These are phyloP conservation scores for Closterium sp. DNA, from an alignment of 139 green algal genomes.

Conservation along the genomic window DNA sequence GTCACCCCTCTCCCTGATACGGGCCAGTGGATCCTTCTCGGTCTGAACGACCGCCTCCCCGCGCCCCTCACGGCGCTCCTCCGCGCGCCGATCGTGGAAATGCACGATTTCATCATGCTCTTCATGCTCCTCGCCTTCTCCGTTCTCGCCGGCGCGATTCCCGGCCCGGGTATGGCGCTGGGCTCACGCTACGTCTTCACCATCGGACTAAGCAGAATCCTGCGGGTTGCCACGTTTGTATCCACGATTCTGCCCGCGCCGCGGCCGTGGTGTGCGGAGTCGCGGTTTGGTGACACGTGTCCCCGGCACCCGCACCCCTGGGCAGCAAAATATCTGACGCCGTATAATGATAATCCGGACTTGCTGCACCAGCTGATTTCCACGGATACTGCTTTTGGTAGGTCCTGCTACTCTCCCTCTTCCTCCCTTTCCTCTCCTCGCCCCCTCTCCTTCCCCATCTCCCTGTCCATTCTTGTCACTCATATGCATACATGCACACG, in stretches of 20 bases:
- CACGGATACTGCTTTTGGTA: slow-evolving; percentile 26
- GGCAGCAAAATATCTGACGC: slow-evolving; percentile 27
- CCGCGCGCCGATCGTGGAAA: slow-evolving; percentile 18
- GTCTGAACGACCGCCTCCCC: slow-evolving; percentile 37
- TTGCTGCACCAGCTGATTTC: slow-evolving; percentile 20
- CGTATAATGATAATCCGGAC: slow-evolving; percentile 9
- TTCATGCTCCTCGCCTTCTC: slow-evolving; percentile 52
- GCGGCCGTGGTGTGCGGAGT: slow-evolving; percentile 31
- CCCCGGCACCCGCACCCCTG: slow-evolving; percentile 31
- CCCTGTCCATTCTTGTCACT: no score
- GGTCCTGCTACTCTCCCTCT: neutral
- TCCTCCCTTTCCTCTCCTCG: no score
- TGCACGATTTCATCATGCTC: slow-evolving; percentile 50
- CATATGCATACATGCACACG: no score
- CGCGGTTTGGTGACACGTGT: slow-evolving; percentile 4
- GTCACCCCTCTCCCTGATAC: slow-evolving; percentile 30
- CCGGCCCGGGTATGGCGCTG: slow-evolving; percentile 14
- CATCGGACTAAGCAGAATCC: slow-evolving; percentile 31
- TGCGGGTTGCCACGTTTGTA: slow-evolving; percentile 28
- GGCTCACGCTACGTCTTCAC: slow-evolving; percentile 31
- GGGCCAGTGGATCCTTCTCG: slow-evolving; percentile 40
- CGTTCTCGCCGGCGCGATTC: slow-evolving; percentile 26
- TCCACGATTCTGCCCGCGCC: slow-evolving; percentile 44
- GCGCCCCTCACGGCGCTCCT: slow-evolving; percentile 19
- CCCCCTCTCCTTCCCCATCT: no score